Conservation (phyloP, 2,329 filamentous ascomycete genomes). For the Blastomyces emzantsi region DNA sequence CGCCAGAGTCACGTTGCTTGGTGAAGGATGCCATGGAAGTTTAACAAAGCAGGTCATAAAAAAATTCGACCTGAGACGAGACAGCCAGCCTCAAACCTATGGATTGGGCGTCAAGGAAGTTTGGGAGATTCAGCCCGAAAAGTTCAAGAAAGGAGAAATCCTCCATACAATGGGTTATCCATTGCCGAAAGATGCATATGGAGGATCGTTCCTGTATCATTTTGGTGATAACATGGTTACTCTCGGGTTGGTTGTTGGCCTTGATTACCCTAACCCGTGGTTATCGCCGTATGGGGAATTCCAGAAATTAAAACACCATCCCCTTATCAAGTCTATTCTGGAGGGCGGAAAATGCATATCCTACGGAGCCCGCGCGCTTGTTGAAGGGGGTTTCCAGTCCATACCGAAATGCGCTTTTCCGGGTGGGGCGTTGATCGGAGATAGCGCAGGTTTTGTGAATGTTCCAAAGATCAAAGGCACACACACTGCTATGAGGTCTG, state of each 20-base stretch:
- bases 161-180: conserved; percentile 92
- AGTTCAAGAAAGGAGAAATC: conserved; percentile 79
- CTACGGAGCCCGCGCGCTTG: conserved; percentile 82
- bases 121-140: conserved; percentile 90
- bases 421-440: conserved; percentile 87
- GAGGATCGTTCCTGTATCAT: conserved; percentile 99
- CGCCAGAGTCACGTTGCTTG: conserved; percentile 81
- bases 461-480: conserved; percentile 98
- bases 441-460: conserved; percentile 94
- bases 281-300: conserved; percentile 92
- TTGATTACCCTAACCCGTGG: conserved; percentile 97
- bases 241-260: conserved; percentile 79
- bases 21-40: conserved; percentile 91
- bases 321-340: conserved; percentile 76
- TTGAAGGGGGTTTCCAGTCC: conserved; percentile 94
- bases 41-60: conserved; percentile 90
- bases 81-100: conserved; percentile 92
- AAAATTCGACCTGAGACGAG: conserved; percentile 80
- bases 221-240: conserved; percentile 96
- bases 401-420: conserved; percentile 97
- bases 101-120: conserved; percentile 92
- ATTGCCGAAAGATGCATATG: conserved; percentile 78
- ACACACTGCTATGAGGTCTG: conserved; percentile 94
- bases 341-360: conserved; percentile 97
- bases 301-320: conserved; percentile 97